These are phyloP conservation scores for Diaporthe citri DNA, from an alignment of 2,329 filamentous ascomycete species.

Conservation along the genomic window DNA sequence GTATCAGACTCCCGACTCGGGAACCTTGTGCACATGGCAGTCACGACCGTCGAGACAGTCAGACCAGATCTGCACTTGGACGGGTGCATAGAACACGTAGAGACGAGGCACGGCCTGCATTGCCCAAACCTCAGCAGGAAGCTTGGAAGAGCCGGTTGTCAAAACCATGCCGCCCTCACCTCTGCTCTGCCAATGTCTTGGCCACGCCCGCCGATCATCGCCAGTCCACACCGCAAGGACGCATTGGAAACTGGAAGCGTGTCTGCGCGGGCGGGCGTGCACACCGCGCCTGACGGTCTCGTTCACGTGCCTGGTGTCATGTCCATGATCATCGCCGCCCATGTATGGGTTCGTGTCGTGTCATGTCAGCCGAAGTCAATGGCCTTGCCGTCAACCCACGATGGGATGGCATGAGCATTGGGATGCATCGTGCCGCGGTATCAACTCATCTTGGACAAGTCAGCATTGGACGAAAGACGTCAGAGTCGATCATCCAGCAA, in stretches of 20 bases:
- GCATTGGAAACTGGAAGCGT: slow-evolving; percentile 11
- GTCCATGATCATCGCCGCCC: background rate
- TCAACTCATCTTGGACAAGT: slow-evolving; percentile 7
- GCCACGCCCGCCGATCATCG: background rate
- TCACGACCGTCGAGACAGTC: background rate
- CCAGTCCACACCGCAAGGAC: slow-evolving; percentile 5
- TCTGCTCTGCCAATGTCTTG: slow-evolving; percentile 24
- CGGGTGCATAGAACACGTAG: too few species aligned
- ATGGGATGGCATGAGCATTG: slow-evolving; percentile 28
- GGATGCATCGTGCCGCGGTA: slow-evolving; percentile 11
- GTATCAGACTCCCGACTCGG: background rate
- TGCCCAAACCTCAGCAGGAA: background rate
- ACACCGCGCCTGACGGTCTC: background rate
- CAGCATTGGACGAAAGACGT: slow-evolving; percentile 27
- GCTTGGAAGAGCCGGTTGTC: background rate
- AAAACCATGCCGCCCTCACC: slow-evolving; percentile 10
- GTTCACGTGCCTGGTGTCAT: slow-evolving; percentile 9
- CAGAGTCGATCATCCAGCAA: slow-evolving; percentile 16
- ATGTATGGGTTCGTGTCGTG: background rate
- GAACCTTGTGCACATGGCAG: slow-evolving; percentile 7
- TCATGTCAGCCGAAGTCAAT: slow-evolving; percentile 29
- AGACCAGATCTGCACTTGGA: background rate
- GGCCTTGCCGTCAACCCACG: background rate
- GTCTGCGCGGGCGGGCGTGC: slow-evolving; percentile 10
- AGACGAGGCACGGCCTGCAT: background rate